Evolutionary conservation across 768 basidiomycete species (phyloP), one percentile per base, ranked within the genome.

Genomic region (Pleurotus ostreatus): DNA sequence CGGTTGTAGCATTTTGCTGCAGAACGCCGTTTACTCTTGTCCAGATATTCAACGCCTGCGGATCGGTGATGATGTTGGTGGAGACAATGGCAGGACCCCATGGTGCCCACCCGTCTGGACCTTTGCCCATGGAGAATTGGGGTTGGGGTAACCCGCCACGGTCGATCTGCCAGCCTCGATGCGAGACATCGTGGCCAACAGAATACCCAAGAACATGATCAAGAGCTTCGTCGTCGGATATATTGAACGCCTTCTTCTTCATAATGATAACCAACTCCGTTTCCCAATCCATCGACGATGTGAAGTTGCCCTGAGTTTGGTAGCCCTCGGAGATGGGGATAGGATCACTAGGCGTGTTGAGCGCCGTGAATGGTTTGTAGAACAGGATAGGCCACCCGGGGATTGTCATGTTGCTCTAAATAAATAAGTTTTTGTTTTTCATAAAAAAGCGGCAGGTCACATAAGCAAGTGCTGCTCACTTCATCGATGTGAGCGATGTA

Each of bases 1-100:
- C 70, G 3, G 95, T 94, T 22, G 79, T 84, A 2, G 93, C 95
- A 55, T 91, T 78, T 70, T 99, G 97, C 66, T 90, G 94, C 54
- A 81, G 72, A 18, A 77, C 71, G 39, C 86, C 94, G 60, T 98
- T 96, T 65, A 98, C 83, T 91, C 94, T 75, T 2, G 73, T 73
- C 70, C 71, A 75, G 18, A 77, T 61, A 37, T 69, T 71, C n/a
- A 77, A 67, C 1, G 62, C 69, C 54, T 75, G 73, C 7, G 74
- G 73, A 47, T 76, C 71, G 20, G 58, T 59, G 46, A 76, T 74
- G 38, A 72, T 59, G 52, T 66, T 70, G 15, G 71, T 72, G 15
- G 71, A 70, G 26, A 73, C 71, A 45, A 74, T 69, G 5, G 72
- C 73, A 7, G 71, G 71, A 2, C 74, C 74, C 71, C 71, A 74